Conservation (phyloP, 208 protist genomes). For the Wallacemonas sp. region DNA sequence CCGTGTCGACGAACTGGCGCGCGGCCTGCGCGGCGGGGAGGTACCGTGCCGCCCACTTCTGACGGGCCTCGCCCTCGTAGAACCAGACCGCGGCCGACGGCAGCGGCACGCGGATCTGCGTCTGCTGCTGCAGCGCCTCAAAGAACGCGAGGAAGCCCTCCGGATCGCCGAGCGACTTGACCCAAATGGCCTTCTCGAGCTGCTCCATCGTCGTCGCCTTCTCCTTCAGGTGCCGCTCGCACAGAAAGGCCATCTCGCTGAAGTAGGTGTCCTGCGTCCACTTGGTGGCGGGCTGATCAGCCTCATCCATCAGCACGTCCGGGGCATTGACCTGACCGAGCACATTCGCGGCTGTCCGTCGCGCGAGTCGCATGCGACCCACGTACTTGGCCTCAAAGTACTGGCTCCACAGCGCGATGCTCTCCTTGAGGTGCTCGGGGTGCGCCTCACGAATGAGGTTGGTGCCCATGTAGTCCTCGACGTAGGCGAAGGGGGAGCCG, state of each 20-base stretch:
- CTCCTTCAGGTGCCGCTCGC: slow-evolving; percentile 69
- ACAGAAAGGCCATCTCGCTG: slow-evolving; percentile 66
- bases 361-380: slow-evolving; percentile 53
- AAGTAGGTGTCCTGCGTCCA: slow-evolving; percentile 83
- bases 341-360: slow-evolving; percentile 59
- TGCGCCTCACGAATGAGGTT: slow-evolving; percentile 60
- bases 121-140: slow-evolving; percentile 69
- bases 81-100: slow-evolving; percentile 79
- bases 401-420: slow-evolving; percentile 60
- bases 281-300: slow-evolving; percentile 77
- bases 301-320: slow-evolving; percentile 68
- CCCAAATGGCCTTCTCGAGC: slow-evolving; percentile 65
- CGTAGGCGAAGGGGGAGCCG: slow-evolving; percentile 73
- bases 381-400: slow-evolving; percentile 52
- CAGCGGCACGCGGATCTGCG: slow-evolving; percentile 67
- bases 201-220: slow-evolving; percentile 77
- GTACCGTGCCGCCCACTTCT: slow-evolving; percentile 79
- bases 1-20: slow-evolving; percentile 58
- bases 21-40: slow-evolving; percentile 53
- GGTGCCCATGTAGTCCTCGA: slow-evolving; percentile 89
- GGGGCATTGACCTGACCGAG: slow-evolving; percentile 45
- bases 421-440: slow-evolving; percentile 57
- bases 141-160: slow-evolving; percentile 73
- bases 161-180: slow-evolving; percentile 20
- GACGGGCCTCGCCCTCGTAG: slow-evolving; percentile 70